Base-by-base conservation (phyloP, 2,329 filamentous ascomycete genomes). In the Apiospora arundinis region DNA sequence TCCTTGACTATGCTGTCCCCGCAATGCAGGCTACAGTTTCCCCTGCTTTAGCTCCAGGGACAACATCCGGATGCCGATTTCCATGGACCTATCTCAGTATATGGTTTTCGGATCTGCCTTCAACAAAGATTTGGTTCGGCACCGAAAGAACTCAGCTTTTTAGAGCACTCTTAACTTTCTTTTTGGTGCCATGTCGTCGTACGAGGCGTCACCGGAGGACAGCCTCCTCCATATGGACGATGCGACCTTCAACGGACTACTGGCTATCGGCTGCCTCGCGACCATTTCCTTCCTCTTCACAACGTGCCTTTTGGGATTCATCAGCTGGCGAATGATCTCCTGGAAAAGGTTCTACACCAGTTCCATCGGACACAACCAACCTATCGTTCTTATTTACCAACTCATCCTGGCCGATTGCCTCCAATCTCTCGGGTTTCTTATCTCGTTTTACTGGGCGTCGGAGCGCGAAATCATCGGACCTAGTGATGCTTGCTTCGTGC, bases 301-400 rank as follows among this genome's bases (percentile, higher is more conserved):
- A 2, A 72, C 81, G 5, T 75, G 77, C 12, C 81, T 88, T 2
- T 78, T 87, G 25, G 65, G 80, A 40, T 77, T 86, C 67, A 82
- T 88, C 70, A 82, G 79, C 40, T 86, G 84, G 76, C 83, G 84
- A 40, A 82, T 88, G 71, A 74, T 87, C n/a, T 77, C 74, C 52
- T 83, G 81, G 81, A 75, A 77, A 48, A 75, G 74, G 32, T 79
- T 80, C 70, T 80, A 78, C 72, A 75, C 74, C 68, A 77, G 74
- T 49, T 77, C 74, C 70, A 74, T 81, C 66, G 73, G 73, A 23
- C 75, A 75, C 69, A 88, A 87, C 72, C 87, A 89, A 76, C 86
- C 87, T 72, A 82, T 88, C 72, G 80, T 89, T 2, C 81, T 89
- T 9, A 88, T 89, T 70, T 85, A 87, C 76, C 89, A 89, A 75